Conservation (phyloP, 148 eudicot genomes). For the Fallopia convolvulus region DNA sequence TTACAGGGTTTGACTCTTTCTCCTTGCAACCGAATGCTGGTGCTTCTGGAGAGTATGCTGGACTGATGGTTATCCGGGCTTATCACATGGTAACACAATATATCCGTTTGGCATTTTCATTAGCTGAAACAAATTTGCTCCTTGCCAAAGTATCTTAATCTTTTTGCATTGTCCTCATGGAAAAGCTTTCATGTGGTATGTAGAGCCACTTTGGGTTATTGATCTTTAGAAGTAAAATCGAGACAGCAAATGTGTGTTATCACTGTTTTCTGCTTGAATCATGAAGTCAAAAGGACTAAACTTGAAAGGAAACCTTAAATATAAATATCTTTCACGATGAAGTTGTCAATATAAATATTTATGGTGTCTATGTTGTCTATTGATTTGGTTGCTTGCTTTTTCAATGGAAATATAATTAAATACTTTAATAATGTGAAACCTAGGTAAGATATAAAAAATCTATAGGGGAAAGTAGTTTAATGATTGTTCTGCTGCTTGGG, state of each 20-base stretch:
- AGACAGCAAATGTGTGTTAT: background rate
- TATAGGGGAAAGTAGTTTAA: background rate
- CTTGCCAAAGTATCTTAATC: background rate
- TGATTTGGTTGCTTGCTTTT: background rate
- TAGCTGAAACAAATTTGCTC: background rate
- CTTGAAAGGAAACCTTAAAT: background rate
- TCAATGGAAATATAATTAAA: background rate
- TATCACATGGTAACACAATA: conserved; percentile 60
- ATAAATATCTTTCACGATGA: background rate
- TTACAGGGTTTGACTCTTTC: conserved; percentile 95
- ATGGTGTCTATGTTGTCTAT: background rate
- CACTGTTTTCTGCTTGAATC: background rate
- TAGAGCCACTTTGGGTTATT: background rate
- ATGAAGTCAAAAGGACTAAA: background rate
- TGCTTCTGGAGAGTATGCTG: conserved; percentile 98
- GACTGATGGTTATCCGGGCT: conserved; percentile 98
- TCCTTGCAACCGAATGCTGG: conserved; percentile 99
- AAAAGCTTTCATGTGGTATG: background rate
- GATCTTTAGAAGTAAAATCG: background rate
- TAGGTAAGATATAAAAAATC: background rate
- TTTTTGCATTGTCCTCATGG: background rate
- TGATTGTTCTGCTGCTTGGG: background rate
- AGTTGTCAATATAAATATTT: background rate
- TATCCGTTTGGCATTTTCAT: background rate
- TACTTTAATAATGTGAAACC: background rate